Base-by-base conservation (phyloP, 2,329 filamentous ascomycete species). In the Calonectria honghensis region DNA sequence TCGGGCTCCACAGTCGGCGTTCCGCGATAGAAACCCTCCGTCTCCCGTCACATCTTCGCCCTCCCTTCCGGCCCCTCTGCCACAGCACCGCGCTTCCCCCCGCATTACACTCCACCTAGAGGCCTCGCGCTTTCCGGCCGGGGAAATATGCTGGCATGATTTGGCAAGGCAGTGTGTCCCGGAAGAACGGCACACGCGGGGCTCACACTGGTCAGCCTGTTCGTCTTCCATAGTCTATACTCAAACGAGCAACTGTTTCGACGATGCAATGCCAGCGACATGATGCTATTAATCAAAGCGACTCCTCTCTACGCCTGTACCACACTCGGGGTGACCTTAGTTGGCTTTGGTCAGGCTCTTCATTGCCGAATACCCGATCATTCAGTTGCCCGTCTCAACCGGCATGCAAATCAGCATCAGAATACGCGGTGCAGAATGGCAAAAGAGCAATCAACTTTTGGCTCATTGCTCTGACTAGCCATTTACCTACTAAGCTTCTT, bases 1-100 rank as follows among this genome's bases (percentile, higher is more conserved):
- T 64, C 52, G 48, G 70, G 31, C 45, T 67, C 70, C 70, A 72
- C 64, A 48, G 27, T 54, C 64, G 64, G 70, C 48, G 27, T 52
- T 51, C 32, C 11, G 32, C 39, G 11, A n/a, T 29, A 24, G 31
- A 31, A 59, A 68, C 45, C 16, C 35, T 54, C 70, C 39, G 61
- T 39, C 37, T 68, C 24, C 20, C 32, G 45, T 63, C 52, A 32
- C 54, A 29, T 52, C 66, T 27, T 68, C 32, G 4, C 18, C 41
- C 48, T 10, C 32, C 20, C 16, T 52, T 18, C 31, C 35, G 32
- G 51, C 20, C 37, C 37, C 39, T 35, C 45, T 66, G n/a, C 24
- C 24, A 18, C 41, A 67, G 45, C 48, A 16, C 51, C 31, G 7
- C 41, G 39, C 39, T 18, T 51, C 35, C 14, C 18, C n/a, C 57